Conservation (phyloP, 2,329 filamentous ascomycete species). For the Cytospora chrysosperma region DNA sequence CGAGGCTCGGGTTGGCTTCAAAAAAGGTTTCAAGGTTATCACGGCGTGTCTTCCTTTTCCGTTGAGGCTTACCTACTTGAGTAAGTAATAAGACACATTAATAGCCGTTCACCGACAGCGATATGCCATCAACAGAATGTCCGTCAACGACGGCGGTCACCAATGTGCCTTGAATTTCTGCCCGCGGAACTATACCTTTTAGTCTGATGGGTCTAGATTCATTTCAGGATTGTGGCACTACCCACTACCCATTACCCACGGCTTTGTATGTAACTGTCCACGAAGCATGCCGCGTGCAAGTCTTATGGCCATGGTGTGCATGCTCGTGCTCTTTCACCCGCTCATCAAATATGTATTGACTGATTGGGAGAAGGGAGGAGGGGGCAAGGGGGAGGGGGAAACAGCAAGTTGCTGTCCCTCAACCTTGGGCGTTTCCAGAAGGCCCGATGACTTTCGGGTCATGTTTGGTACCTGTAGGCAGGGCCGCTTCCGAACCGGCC, state of each 20-base stretch:
- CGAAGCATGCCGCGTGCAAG: background rate
- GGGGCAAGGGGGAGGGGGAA: no score
- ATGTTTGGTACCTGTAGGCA: constrained; percentile 4
- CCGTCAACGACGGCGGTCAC: constrained; percentile 7
- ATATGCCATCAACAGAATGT: background rate
- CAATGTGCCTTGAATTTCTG: constrained; percentile 5
- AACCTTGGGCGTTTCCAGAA: constrained; percentile 4
- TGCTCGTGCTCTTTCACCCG: background rate
- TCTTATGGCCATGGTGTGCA: background rate
- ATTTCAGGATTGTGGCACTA: background rate
- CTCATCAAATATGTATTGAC: background rate
- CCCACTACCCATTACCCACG: constrained; percentile 1
- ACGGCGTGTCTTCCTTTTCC: background rate
- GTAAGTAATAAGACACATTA: background rate
- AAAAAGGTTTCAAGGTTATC: background rate
- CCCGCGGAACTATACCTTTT: constrained; percentile 6
- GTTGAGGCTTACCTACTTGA: background rate
- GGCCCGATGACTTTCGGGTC: constrained; percentile 20
- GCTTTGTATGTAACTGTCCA: constrained; percentile 4
- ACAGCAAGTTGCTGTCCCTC: background rate
- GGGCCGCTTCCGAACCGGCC: constrained; percentile 18
- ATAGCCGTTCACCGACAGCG: background rate
- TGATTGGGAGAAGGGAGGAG: no score
- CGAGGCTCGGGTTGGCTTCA: background rate
- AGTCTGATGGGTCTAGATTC: constrained; percentile 11